A percentile compares a stretch with the other conserved stretches of the same genome.
phyloP scores from a whole-genome alignment of 1,284 basidiomycete genomes.

The Farysia itapuensis region DNA sequence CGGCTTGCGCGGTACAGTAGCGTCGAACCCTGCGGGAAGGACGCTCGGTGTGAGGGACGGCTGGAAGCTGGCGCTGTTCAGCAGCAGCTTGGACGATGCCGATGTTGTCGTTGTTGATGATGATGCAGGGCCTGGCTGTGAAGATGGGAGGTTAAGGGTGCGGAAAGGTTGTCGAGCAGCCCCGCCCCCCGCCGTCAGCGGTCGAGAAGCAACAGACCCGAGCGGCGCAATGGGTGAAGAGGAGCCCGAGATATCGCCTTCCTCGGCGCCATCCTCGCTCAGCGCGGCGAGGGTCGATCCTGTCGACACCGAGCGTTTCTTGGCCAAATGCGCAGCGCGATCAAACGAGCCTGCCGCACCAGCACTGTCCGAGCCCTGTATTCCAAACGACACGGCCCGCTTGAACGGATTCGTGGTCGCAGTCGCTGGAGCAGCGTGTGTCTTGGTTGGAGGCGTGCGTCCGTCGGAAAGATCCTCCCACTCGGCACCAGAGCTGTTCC shows the following conservation, averaged over 20 bases:
- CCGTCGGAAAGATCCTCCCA: conserved; percentile 29
- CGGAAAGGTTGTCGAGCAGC: conserved; percentile 4
- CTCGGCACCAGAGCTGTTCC: conserved; percentile 16
- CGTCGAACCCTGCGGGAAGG: conserved; percentile 1
- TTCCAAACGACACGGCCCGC: not conserved
- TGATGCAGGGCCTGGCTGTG: not conserved
- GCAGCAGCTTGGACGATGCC: no score
- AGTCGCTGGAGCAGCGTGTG: not conserved
- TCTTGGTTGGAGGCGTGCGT: conserved; percentile 7
- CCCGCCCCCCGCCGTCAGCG: not conserved
- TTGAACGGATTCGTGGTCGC: not conserved
- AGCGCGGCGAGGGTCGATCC: not conserved
- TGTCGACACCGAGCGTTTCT: not conserved
- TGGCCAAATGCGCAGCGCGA: not conserved
- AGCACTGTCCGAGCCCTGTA: not conserved
- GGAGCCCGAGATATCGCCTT: not conserved
- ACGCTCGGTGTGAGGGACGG: conserved; percentile 3
- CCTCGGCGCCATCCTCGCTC: not conserved
- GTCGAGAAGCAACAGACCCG: not conserved
- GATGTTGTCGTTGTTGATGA: no score
- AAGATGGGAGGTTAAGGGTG: conserved; percentile 4
- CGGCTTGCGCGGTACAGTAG: conserved; percentile 14
- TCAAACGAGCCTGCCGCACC: not conserved
- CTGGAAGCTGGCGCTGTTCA: conserved; percentile 9
- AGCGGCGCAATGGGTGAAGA: not conserved